phyloP scores from a whole-genome alignment of 148 eudicot species.

The Cornus controversa region DNA sequence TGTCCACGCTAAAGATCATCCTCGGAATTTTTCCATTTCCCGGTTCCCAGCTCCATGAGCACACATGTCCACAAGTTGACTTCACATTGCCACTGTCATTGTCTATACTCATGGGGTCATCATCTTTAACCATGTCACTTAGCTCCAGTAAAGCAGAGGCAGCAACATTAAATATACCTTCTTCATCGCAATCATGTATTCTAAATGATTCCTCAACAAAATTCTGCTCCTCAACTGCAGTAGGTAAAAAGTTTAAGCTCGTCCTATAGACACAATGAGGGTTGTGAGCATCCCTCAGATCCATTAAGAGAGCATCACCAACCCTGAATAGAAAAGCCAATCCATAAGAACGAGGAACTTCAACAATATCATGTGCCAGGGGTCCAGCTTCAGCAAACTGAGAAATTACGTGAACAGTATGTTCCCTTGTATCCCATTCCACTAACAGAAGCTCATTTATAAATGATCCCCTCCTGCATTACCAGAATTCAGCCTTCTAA shows the following conservation, averaged over 20 bases:
- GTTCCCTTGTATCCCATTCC: slow-evolving; percentile 69
- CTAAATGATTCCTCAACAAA: slow-evolving; percentile 52
- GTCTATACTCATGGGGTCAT: slow-evolving; percentile 92
- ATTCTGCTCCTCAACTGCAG: slow-evolving; percentile 55
- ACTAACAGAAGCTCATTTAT: slow-evolving; percentile 73
- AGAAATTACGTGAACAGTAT: slow-evolving; percentile 57
- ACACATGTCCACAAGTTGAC: slow-evolving; percentile 50
- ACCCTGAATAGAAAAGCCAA: slow-evolving; percentile 80
- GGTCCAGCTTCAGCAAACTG: slow-evolving; percentile 75
- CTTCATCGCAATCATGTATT: slow-evolving; percentile 82
- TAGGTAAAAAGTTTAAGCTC: slow-evolving; percentile 48
- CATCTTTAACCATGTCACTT: slow-evolving; percentile 72
- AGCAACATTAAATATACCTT: slow-evolving; percentile 74
- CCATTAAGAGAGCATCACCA: slow-evolving; percentile 80
- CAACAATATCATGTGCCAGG: slow-evolving; percentile 71
- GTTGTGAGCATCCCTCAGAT: slow-evolving; percentile 72
- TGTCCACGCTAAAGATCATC: slow-evolving; percentile 74
- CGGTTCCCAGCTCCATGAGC: slow-evolving; percentile 98
- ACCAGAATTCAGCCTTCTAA: slow-evolving; percentile 19
- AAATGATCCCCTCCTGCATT: slow-evolving; percentile 68
- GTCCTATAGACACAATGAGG: slow-evolving; percentile 69
- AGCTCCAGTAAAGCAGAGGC: slow-evolving; percentile 92
- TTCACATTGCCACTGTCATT: slow-evolving; percentile 37
- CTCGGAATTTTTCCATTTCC: slow-evolving; percentile 44
- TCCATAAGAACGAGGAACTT: slow-evolving; percentile 78